Evolutionary conservation across 331 rosid species (phyloP).

Genomic region (Saraca asoca): DNA sequence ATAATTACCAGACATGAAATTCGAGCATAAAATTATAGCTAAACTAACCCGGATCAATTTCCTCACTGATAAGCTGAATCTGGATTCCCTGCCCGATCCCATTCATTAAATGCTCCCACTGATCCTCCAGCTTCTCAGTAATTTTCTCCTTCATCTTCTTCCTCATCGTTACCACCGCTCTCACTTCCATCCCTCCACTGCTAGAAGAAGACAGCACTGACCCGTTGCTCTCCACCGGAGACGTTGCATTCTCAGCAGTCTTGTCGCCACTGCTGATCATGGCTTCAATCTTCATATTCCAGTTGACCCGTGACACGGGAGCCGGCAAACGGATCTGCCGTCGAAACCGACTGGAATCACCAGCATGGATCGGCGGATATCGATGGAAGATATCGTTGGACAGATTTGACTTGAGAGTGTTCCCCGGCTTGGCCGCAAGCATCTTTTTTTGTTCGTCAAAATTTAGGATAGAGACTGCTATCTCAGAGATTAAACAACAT

Average conservation of each 20-base stretch:
- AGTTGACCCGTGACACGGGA: slow-evolving; percentile 20
- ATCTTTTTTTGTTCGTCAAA: slow-evolving; percentile 9
- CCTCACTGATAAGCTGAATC: slow-evolving; percentile 74
- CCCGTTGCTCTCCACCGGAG: slow-evolving; percentile 43
- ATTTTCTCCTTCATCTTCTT: slow-evolving; percentile 78
- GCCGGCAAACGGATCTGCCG: slow-evolving; percentile 20
- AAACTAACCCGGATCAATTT: slow-evolving; percentile 67
- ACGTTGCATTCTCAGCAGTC: slow-evolving; percentile 30
- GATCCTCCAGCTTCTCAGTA: slow-evolving; percentile 62
- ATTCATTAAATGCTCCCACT: slow-evolving; percentile 71
- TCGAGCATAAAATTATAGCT: background rate
- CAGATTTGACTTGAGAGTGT: slow-evolving; percentile 32
- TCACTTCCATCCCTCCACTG: slow-evolving; percentile 51
- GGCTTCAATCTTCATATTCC: slow-evolving; percentile 44
- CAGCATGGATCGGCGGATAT: slow-evolving; percentile 24
- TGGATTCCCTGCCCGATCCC: slow-evolving; percentile 80
- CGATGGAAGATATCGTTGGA: slow-evolving; percentile 29
- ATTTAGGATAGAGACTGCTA: too few species aligned
- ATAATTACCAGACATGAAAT: background rate
- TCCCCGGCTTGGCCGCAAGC: slow-evolving; percentile 40
- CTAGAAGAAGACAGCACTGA: slow-evolving; percentile 32
- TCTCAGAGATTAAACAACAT: too few species aligned
- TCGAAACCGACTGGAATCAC: background rate
- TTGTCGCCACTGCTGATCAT: slow-evolving; percentile 59
- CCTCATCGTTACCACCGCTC: slow-evolving; percentile 64